Percentiles rank a stretch among this genome's conserved stretches.
Conservation (phyloP, 177 flowering plant species). For the Vitis hybrid region DNA sequence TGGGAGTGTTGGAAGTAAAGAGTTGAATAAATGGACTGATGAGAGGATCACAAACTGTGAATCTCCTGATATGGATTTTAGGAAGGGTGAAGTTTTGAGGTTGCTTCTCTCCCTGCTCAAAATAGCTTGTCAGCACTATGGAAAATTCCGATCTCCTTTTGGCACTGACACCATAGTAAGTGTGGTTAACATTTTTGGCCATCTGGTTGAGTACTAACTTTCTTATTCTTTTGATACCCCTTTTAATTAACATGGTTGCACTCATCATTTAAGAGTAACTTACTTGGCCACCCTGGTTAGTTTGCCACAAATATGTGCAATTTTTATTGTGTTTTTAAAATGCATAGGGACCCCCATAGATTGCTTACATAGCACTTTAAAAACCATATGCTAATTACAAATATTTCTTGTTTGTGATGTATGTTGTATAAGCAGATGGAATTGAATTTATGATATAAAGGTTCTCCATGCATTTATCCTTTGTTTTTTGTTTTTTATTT, state of each 20-base stretch:
- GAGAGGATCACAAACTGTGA: conserved; percentile 74
- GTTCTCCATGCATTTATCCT: not conserved
- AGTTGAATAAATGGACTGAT: conserved; percentile 88
- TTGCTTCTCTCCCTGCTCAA: conserved; percentile 87
- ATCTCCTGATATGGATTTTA: conserved; percentile 42
- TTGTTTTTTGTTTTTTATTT: not conserved
- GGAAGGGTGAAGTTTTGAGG: conserved; percentile 54
- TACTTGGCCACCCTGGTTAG: not conserved
- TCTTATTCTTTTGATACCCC: not conserved
- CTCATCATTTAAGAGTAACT: not conserved
- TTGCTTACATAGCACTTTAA: not conserved
- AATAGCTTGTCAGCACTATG: conserved; percentile 90
- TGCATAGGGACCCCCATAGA: not conserved
- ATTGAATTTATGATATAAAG: not conserved
- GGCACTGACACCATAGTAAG: conserved; percentile 58
- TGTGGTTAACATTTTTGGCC: conserved; percentile 35
- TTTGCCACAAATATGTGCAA: not conserved
- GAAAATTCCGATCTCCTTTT: conserved; percentile 92
- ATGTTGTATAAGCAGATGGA: too few species aligned
- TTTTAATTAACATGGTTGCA: not conserved
- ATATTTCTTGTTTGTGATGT: too few species aligned
- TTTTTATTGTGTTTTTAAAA: not conserved
- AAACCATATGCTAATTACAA: not conserved
- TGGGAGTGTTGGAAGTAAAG: conserved; percentile 79
- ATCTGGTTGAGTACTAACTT: too few species aligned